These are phyloP conservation scores for Adansonia grandidieri DNA, from an alignment of 441 rosid genomes.

Conservation along the genomic window DNA sequence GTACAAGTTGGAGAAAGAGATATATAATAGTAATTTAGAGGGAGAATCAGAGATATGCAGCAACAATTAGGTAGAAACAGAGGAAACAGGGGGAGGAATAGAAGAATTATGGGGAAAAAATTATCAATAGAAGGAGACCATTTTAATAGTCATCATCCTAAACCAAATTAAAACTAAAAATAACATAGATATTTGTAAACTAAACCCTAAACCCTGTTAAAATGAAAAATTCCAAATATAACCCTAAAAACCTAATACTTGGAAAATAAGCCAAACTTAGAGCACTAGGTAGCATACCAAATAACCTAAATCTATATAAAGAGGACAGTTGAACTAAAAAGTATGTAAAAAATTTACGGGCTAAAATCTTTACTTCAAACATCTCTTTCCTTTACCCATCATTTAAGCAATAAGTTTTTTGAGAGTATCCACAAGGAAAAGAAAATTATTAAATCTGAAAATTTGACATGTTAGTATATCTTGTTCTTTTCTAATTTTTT, in stretches of 20 bases:
- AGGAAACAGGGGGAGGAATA: neutral
- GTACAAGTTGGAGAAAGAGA: neutral
- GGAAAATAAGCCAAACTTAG: neutral
- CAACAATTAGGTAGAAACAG: neutral
- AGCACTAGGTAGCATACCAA: neutral
- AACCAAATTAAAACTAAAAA: neutral
- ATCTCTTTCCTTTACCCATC: neutral
- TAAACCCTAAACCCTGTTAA: neutral
- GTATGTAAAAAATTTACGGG: neutral
- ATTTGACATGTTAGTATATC: neutral
- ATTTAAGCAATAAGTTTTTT: neutral
- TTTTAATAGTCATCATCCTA: neutral
- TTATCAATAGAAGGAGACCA: neutral
- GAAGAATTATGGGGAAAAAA: neutral
- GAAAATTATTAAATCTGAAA: neutral
- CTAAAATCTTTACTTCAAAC: neutral
- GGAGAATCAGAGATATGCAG: neutral
- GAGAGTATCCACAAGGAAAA: neutral
- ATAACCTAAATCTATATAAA: neutral
- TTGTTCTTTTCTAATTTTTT: conserved; percentile 17
- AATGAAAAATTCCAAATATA: neutral
- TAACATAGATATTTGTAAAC: neutral
- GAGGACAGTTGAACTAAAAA: neutral
- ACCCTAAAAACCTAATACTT: neutral
- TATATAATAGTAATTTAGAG: neutral